Evolutionary conservation across 2,329 filamentous ascomycete species (phyloP).

Genomic region (Fusarium chaquense): DNA sequence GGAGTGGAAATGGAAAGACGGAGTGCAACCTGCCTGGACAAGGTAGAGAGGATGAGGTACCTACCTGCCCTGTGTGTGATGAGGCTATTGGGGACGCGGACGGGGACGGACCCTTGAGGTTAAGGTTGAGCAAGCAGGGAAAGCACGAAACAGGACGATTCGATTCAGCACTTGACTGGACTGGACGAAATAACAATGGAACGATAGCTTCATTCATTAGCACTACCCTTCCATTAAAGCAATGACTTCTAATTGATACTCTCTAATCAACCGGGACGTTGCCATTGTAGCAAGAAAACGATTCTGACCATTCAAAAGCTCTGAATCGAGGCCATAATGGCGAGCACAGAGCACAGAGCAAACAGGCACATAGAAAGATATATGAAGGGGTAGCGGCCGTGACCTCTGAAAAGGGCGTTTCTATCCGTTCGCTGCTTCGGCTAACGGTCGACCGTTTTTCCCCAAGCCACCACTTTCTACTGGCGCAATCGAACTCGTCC

Average conservation of each 20-base stretch:
- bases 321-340: slow-evolving; percentile 1
- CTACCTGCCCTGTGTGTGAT: slow-evolving; percentile 9
- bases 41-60: neutral
- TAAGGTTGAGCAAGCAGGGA: slow-evolving; percentile 29
- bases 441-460: slow-evolving; percentile 21
- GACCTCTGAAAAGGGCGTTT: slow-evolving; percentile 28
- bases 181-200: neutral
- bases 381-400: slow-evolving; percentile 38
- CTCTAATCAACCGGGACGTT: neutral
- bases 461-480: slow-evolving; percentile 26
- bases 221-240: slow-evolving; percentile 4
- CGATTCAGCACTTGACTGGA: slow-evolving; percentile 12
- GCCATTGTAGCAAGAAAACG: slow-evolving; percentile 20
- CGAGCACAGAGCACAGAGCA: slow-evolving; percentile 9
- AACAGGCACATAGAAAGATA: slow-evolving; percentile 17
- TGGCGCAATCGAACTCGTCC: slow-evolving; percentile 21
- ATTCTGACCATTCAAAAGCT: slow-evolving; percentile 8
- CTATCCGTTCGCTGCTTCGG: slow-evolving; percentile 15
- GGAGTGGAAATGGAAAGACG: slow-evolving; percentile 17
- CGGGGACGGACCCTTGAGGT: slow-evolving; percentile 26
- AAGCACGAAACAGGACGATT: slow-evolving; percentile 32
- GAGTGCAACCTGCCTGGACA: slow-evolving; percentile 16
- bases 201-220: neutral
- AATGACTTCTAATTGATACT: neutral
- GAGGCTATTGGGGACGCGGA: slow-evolving; percentile 30